Percentiles rank a stretch among this genome's conserved stretches.
Evolutionary conservation across 305 asterid genomes (phyloP).

Genomic region (Euphrasia arctica): DNA sequence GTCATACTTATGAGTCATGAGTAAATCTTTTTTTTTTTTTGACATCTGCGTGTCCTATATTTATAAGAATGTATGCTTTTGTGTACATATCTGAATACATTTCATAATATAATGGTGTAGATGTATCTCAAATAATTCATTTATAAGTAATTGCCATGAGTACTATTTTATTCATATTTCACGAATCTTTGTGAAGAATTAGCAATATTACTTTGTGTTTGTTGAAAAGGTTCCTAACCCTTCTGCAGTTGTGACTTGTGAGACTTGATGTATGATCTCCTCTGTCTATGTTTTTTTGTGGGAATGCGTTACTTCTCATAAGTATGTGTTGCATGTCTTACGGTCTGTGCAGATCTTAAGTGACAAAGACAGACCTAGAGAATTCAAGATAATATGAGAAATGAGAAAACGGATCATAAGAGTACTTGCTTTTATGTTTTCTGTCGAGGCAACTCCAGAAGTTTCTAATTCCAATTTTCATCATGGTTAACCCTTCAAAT

Average conservation of each 20-base stretch:
- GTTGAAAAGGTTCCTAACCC: slow-evolving; percentile 6
- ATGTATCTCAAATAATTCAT: neutral
- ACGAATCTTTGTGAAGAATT: neutral
- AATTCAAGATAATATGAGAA: slow-evolving; percentile 59
- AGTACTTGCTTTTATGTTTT: slow-evolving; percentile 45
- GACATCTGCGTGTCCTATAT: neutral
- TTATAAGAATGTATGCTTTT: neutral
- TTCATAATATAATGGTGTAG: neutral
- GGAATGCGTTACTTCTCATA: slow-evolving; percentile 16
- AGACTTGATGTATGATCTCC: slow-evolving; percentile 11
- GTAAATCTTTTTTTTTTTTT: neutral
- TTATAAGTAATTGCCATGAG: neutral
- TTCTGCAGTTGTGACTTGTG: slow-evolving; percentile 17
- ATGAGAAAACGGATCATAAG: slow-evolving; percentile 66
- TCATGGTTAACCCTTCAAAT: slow-evolving; percentile 42
- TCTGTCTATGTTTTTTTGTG: slow-evolving; percentile 11
- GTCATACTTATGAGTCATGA: neutral
- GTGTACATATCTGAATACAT: neutral
- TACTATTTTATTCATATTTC: neutral
- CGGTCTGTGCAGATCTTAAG: slow-evolving; percentile 58
- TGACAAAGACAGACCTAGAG: slow-evolving; percentile 56
- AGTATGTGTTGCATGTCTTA: slow-evolving; percentile 16
- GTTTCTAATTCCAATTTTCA: slow-evolving; percentile 43
- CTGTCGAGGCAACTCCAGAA: slow-evolving; percentile 45
- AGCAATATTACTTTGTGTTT: neutral